Percentiles rank a stretch among this genome's conserved stretches.
phyloP scores from a whole-genome alignment of 2,329 filamentous ascomycete species.

The Rachicladosporium sp. region DNA sequence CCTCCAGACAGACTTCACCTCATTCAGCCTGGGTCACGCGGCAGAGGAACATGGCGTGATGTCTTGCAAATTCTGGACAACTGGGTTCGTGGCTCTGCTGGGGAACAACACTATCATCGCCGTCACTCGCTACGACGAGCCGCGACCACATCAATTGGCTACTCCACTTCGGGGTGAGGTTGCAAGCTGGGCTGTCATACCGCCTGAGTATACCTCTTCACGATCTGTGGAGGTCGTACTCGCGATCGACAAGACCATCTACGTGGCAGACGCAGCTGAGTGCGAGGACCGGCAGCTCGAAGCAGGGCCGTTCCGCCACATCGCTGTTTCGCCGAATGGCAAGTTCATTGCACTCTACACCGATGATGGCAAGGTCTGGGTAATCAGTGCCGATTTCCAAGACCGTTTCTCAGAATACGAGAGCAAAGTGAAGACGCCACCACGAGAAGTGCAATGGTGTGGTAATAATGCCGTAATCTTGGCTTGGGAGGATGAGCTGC shows the following conservation, averaged over 20 bases:
- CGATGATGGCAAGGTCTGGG: constrained; percentile 70
- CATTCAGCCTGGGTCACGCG: constrained; percentile 80
- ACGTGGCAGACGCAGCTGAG: constrained; percentile 76
- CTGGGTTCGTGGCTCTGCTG: constrained; percentile 84
- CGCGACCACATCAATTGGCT: constrained; percentile 72
- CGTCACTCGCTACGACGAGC: constrained; percentile 83
- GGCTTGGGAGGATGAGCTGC: constrained; percentile 96
- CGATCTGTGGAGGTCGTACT: constrained; percentile 86
- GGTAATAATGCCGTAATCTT: constrained; percentile 87
- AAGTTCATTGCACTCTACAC: constrained; percentile 82
- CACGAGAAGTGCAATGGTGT: constrained; percentile 88
- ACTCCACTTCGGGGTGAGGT: constrained; percentile 65
- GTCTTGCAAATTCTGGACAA: constrained; percentile 82
- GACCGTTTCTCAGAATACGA: constrained; percentile 85
- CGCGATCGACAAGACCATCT: constrained; percentile 72
- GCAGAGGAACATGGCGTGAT: constrained; percentile 79
- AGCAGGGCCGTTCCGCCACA: constrained; percentile 82
- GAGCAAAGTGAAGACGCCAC: constrained; percentile 70
- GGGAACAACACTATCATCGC: constrained; percentile 77
- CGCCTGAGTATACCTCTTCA: constrained; percentile 78
- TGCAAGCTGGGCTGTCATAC: constrained; percentile 78
- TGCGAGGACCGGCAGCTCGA: constrained; percentile 84
- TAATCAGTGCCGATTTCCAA: constrained; percentile 92
- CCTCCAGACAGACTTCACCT: constrained; percentile 86
- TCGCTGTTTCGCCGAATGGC: constrained; percentile 82